Evolutionary conservation across 2,329 filamentous ascomycete species (phyloP).

Genomic region (Trichophyton verrucosum): DNA sequence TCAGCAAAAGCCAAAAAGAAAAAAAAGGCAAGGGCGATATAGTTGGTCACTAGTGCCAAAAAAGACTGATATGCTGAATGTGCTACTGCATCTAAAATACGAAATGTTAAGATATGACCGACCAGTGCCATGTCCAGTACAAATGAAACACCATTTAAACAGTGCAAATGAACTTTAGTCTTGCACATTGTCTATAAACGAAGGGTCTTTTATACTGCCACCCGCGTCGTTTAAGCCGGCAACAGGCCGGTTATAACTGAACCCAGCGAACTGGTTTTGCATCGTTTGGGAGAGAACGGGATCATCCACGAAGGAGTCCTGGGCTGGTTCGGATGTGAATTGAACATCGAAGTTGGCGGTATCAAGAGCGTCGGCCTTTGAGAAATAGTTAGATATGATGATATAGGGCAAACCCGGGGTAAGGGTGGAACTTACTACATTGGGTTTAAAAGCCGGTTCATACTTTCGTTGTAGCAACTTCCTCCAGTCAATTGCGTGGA

Average conservation of each 20-base stretch:
- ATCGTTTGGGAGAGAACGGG: constrained; percentile 80
- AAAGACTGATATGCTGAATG: neutral
- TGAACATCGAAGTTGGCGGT: constrained; percentile 86
- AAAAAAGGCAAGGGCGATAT: no score
- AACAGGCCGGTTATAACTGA: constrained; percentile 94
- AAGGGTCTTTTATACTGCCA: constrained; percentile 80
- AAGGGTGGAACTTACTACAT: constrained; percentile 58
- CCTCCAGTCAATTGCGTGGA: constrained; percentile 97
- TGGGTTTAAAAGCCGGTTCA: constrained; percentile 94
- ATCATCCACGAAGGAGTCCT: constrained; percentile 87
- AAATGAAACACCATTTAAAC: neutral
- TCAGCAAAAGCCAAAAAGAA: no score
- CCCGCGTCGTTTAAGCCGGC: constrained; percentile 86
- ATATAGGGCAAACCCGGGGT: neutral
- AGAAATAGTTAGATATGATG: neutral
- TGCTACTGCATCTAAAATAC: neutral
- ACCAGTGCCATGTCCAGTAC: neutral
- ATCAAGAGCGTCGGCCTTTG: constrained; percentile 69
- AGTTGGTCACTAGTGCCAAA: neutral
- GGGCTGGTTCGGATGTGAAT: constrained; percentile 79
- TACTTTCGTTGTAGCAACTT: constrained; percentile 96
- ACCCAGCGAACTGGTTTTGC: constrained; percentile 91
- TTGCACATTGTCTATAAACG: constrained; percentile 1
- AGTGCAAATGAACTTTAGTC: neutral
- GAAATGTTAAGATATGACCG: neutral